Evolutionary conservation across 2,329 filamentous ascomycete genomes (phyloP).

Genomic region (Trichophaea hybrida): DNA sequence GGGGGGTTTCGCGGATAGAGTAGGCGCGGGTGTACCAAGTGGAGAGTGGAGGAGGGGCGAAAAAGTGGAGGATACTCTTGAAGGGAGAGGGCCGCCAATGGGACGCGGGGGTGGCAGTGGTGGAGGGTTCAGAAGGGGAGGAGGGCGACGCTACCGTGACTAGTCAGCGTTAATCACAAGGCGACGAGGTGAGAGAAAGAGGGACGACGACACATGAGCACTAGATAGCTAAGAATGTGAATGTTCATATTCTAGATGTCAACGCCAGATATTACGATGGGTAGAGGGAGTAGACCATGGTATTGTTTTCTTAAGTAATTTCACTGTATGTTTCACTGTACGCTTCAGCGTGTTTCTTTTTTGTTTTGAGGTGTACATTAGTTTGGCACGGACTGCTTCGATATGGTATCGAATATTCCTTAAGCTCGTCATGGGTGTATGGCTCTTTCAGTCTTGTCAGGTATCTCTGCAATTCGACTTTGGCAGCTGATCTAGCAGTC

Average conservation of each 20-base stretch:
- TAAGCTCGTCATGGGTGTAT: not conserved
- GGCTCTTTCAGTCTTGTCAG: not conserved
- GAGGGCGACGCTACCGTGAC: slow-evolving; percentile 18
- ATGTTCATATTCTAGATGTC: no score
- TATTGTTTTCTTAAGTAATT: not conserved
- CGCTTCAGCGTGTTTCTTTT: not conserved
- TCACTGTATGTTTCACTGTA: not conserved
- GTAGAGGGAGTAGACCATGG: not conserved
- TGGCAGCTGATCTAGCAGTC: not conserved
- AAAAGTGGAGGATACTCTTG: slow-evolving; percentile 42
- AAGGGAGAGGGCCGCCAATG: slow-evolving; percentile 28
- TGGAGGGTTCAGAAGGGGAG: slow-evolving; percentile 2
- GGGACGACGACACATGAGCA: no score
- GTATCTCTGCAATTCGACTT: not conserved
- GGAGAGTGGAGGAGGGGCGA: slow-evolving; percentile 57
- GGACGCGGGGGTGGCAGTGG: slow-evolving; percentile 30
- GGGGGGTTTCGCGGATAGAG: slow-evolving; percentile 30
- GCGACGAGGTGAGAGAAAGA: no score
- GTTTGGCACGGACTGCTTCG: not conserved
- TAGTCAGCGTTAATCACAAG: not conserved
- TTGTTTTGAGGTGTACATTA: not conserved
- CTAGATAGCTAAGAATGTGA: no score
- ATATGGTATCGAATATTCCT: no score
- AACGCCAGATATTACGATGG: no score
- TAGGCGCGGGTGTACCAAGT: slow-evolving; percentile 34